A percentile compares a stretch with the other conserved stretches of the same genome.
These are phyloP conservation scores for Plasmodium knowlesi DNA, from an alignment of 169 alveolate species.

Conservation along the genomic window DNA sequence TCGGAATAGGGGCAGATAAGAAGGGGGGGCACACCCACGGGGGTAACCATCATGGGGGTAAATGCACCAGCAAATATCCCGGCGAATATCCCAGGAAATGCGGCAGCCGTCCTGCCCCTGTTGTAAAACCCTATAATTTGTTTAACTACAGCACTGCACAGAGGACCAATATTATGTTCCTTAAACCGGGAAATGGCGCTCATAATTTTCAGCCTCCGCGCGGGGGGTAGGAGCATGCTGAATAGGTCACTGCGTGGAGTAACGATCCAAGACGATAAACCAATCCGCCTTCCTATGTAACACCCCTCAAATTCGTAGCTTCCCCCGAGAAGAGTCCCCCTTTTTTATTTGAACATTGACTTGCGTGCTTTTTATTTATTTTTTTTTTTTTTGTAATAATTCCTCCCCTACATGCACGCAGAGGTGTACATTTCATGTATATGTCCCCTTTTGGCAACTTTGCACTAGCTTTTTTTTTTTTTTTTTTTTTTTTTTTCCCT, in stretches of 20 bases:
- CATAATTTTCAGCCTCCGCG: background rate
- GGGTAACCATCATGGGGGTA: background rate
- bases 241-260: too few species aligned
- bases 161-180: slow-evolving; percentile 14
- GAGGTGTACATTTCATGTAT: background rate
- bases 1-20: background rate
- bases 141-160: slow-evolving; percentile 10
- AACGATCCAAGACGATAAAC: background rate
- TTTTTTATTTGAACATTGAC: background rate
- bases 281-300: too few species aligned
- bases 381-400: too few species aligned
- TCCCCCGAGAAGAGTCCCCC: background rate
- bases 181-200: background rate
- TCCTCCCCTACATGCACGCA: background rate
- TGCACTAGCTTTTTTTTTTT: background rate
- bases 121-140: slow-evolving; percentile 2
- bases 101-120: background rate
- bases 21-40: background rate
- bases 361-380: background rate
- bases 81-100: background rate
- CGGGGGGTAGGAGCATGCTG: background rate
- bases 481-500: background rate
- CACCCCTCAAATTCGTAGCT: background rate
- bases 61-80: background rate
- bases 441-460: background rate